Evolutionary conservation across 306 rosid species (phyloP).

Genomic region (Spatholobus suberectus): DNA sequence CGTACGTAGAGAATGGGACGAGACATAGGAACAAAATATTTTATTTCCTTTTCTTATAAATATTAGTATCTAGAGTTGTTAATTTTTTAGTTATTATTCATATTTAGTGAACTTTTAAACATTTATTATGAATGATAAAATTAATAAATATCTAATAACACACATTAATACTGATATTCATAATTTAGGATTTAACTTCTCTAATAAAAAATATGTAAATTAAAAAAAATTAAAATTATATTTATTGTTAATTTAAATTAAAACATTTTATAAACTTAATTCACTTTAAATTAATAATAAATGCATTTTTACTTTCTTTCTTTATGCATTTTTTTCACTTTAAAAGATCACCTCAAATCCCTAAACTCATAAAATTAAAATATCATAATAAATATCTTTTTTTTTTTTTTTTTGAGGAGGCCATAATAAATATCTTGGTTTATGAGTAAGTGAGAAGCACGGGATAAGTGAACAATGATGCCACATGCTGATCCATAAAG

Average conservation of each 20-base stretch:
- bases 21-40: neutral
- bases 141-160: neutral
- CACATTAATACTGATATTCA: too few relatives aligned
- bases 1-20: neutral
- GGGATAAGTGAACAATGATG: slow-evolving; percentile 17
- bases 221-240: too few relatives aligned
- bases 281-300: neutral
- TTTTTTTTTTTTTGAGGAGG: too few relatives aligned
- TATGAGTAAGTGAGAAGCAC: neutral
- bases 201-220: too few relatives aligned
- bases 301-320: too few relatives aligned
- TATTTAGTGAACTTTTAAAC: neutral
- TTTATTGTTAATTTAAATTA: too few relatives aligned
- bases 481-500: slow-evolving; percentile 31
- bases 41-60: neutral
- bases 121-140: neutral
- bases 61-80: neutral
- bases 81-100: neutral
- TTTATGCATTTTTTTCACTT: too few relatives aligned
- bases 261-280: neutral
- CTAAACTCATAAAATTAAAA: neutral
- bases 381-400: neutral
- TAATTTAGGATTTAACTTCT: too few relatives aligned
- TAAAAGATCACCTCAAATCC: neutral
- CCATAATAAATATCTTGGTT: too few relatives aligned